Base-by-base conservation (phyloP, 2,329 filamentous ascomycete species). In the Epichloe amarillans region DNA sequence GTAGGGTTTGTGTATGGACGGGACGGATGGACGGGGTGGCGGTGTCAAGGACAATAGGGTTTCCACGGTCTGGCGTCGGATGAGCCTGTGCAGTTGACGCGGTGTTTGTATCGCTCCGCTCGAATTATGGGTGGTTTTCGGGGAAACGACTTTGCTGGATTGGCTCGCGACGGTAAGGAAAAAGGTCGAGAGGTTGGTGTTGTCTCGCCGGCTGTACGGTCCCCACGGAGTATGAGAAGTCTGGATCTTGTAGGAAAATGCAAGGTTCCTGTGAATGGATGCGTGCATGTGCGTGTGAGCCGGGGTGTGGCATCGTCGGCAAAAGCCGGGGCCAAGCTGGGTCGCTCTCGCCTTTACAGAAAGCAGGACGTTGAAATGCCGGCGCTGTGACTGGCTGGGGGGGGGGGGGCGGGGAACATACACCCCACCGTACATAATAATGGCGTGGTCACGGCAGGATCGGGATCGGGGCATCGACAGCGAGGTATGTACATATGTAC, bases 371-470 rank as follows among this genome's bases (percentile, higher is more conserved):
- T 10, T 33, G 50, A 47, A 42, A 41, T 50, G 36, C 39, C n/a
- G 4, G 35, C 15, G 6, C 12, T 19, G 42, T 52, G 50, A 52
- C 23, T 52, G 50, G 50, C 47, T 38, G 46, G 23, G 12, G n/a
- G n/a, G n/a, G n/a, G n/a, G n/a, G n/a, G 5, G 37, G 37, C 36
- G 14, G 36, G 36, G 14, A 38, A 26, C 7, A 26, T 26, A 3
- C 7, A 8, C 23, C 6, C 23, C 23, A 26, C 23, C 2, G 8
- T 10, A 30, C 26, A 10, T 11, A 55, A 47, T 61, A 68, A 69
- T 68, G 57, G 61, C 60, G 62, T 62, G 62, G 42, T n/a, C 37
- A 38, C 14, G 7, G 11, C n/a, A 38, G 37, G 37, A 15, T 38
- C 26, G 17, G n/a, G 39, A 17, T 12, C n/a, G 19, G 5, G 39